Percentiles rank a stretch among this genome's conserved stretches.
Conservation (phyloP, 1,284 basidiomycete species). For the Cutaneotrichosporon sp. region DNA sequence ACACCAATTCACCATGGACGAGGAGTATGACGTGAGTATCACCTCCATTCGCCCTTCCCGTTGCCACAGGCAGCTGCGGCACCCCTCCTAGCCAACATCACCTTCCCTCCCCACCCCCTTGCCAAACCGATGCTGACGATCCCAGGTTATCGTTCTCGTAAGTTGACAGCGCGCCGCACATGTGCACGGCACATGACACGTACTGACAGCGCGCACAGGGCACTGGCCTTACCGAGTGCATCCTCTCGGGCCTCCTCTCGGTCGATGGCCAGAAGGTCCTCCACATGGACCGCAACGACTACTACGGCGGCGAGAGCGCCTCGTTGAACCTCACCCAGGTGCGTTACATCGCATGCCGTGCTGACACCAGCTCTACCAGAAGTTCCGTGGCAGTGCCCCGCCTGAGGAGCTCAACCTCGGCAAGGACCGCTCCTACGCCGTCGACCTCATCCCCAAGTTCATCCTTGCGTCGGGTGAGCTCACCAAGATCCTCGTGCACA, state of each 20-base stretch:
- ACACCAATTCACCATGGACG: slow-evolving; percentile 46
- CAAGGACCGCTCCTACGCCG: slow-evolving; percentile 90
- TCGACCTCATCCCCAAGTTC: slow-evolving; percentile 92
- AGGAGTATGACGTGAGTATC: slow-evolving; percentile 54
- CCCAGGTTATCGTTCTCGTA: slow-evolving; percentile 78
- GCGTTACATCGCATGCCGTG: slow-evolving; percentile 30
- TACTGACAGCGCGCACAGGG: slow-evolving; percentile 55
- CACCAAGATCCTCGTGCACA: slow-evolving; percentile 97
- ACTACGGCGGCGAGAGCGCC: slow-evolving; percentile 97
- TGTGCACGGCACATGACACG: not conserved
- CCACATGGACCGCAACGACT: slow-evolving; percentile 99
- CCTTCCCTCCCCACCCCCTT: not conserved
- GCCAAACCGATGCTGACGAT: not conserved
- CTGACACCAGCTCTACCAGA: slow-evolving; percentile 77
- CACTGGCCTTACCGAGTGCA: slow-evolving; percentile 96
- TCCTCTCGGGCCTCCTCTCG: slow-evolving; percentile 91
- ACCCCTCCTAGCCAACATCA: not conserved
- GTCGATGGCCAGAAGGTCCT: slow-evolving; percentile 99
- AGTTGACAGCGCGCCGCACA: slow-evolving; percentile 19
- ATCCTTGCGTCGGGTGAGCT: slow-evolving; percentile 98
- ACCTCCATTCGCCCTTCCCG: slow-evolving; percentile 4
- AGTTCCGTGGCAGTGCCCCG: slow-evolving; percentile 72
- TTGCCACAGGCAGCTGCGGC: not conserved
- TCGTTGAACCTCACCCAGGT: slow-evolving; percentile 97
- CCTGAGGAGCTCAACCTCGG: slow-evolving; percentile 66